These are phyloP conservation scores for Funneliformis geosporum DNA, from an alignment of 192 early-diverging fungal species.

Conservation along the genomic window DNA sequence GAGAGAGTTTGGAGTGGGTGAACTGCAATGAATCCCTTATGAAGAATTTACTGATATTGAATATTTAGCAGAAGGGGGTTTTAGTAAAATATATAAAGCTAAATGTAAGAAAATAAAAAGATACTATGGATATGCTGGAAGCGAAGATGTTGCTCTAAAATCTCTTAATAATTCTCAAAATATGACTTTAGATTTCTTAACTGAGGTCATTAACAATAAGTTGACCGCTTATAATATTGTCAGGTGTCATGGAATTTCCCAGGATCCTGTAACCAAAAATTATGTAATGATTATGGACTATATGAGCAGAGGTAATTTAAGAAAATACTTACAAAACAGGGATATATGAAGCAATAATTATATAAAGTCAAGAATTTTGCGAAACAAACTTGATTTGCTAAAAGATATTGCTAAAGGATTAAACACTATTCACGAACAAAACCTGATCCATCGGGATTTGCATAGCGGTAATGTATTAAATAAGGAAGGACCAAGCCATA, in stretches of 20 bases:
- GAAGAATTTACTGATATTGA: background rate
- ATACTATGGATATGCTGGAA: too few species aligned
- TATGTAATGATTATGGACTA: conserved; percentile 1
- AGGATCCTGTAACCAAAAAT: background rate
- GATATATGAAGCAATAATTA: conserved; percentile 1
- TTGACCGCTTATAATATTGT: background rate
- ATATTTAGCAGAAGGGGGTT: background rate
- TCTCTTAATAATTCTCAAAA: conserved; percentile 10
- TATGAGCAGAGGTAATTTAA: background rate
- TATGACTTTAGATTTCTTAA: background rate
- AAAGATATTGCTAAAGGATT: background rate
- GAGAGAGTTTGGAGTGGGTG: too few species aligned
- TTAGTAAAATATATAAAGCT: background rate
- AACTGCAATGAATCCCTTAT: background rate
- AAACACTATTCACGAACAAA: background rate
- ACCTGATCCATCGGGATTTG: conserved; percentile 1
- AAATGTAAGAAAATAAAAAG: background rate
- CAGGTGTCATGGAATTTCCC: background rate
- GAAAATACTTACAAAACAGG: too few species aligned
- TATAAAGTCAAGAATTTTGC: background rate
- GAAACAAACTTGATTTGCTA: background rate
- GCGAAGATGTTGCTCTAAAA: conserved; percentile 1
- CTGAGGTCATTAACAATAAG: background rate
- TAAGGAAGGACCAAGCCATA: background rate
- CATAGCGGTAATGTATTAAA: background rate